Conservation (phyloP, 257 asterid species). For the Solanum rostratum region DNA sequence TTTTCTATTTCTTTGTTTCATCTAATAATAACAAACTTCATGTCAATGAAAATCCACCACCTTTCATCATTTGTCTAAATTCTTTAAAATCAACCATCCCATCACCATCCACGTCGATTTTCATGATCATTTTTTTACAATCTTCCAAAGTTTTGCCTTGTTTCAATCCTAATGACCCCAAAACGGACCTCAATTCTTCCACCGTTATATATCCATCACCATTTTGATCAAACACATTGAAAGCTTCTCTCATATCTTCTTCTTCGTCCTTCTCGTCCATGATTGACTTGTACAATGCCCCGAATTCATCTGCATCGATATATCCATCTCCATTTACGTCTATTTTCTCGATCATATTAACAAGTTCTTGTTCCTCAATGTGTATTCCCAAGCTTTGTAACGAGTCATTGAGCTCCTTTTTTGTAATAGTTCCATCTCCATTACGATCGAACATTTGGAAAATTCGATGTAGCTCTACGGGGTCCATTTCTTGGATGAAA, state of each 20-base stretch:
- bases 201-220: slow-evolving; percentile 34
- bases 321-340: slow-evolving; percentile 31
- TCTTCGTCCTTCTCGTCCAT: slow-evolving; percentile 29
- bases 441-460: slow-evolving; percentile 36
- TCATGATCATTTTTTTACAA: slow-evolving; percentile 26
- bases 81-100: slow-evolving; percentile 30
- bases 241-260: slow-evolving; percentile 33
- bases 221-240: slow-evolving; percentile 35
- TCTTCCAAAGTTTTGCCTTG: slow-evolving; percentile 29
- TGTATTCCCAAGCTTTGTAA: slow-evolving; percentile 21
- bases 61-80: slow-evolving; percentile 38
- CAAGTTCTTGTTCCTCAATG: slow-evolving; percentile 27
- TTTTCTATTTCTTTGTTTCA: neutral
- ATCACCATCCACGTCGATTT: slow-evolving; percentile 38
- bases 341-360: slow-evolving; percentile 26
- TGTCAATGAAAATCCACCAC: slow-evolving; percentile 23
- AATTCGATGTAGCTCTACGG: slow-evolving; percentile 22
- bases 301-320: slow-evolving; percentile 29
- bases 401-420: slow-evolving; percentile 24
- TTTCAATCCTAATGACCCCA: slow-evolving; percentile 25
- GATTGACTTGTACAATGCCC: slow-evolving; percentile 19
- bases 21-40: neutral
- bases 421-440: slow-evolving; percentile 29
- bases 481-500: slow-evolving; percentile 13
- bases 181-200: slow-evolving; percentile 30